A percentile compares a stretch with the other conserved stretches of the same genome.
Conservation (phyloP, 306 rosid species). For the Prunus dulcis region DNA sequence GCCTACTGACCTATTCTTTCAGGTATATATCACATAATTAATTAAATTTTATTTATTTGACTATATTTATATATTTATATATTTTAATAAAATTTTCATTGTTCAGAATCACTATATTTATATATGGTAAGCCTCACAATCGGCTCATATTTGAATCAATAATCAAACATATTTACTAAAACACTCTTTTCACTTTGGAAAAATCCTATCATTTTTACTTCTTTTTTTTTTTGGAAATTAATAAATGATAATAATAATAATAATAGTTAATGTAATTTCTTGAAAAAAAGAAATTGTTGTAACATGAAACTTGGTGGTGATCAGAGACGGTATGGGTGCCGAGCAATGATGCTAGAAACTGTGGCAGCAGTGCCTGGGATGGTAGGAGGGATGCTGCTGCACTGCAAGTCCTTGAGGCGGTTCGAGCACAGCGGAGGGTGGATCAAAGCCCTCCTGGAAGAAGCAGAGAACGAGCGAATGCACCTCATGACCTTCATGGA, state of each 20-base stretch:
- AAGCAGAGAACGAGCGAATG: slow-evolving; percentile 84
- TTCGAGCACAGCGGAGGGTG: slow-evolving; percentile 84
- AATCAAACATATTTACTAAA: no score
- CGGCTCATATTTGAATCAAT: no score
- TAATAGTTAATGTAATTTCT: no score
- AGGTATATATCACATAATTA: slow-evolving; percentile 30
- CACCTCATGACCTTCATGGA: slow-evolving; percentile 88
- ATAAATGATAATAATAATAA: no score
- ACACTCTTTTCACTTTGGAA: no score
- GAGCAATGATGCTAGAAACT: slow-evolving; percentile 86
- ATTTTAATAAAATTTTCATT: no score
- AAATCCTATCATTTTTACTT: no score
- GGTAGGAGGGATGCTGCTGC: slow-evolving; percentile 76
- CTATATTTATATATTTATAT: no score
- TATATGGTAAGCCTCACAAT: no score
- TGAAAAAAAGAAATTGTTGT: neutral
- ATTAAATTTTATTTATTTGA: no score
- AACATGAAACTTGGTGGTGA: neutral
- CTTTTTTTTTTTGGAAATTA: no score
- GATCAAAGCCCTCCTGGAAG: slow-evolving; percentile 68
- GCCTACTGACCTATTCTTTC: slow-evolving; percentile 71
- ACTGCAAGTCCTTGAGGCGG: slow-evolving; percentile 54
- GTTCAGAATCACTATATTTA: no score
- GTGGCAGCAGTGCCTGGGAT: slow-evolving; percentile 88
- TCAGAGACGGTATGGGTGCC: slow-evolving; percentile 77